phyloP scores from a whole-genome alignment of 2,329 filamentous ascomycete genomes.

The Helotiales sp. region DNA sequence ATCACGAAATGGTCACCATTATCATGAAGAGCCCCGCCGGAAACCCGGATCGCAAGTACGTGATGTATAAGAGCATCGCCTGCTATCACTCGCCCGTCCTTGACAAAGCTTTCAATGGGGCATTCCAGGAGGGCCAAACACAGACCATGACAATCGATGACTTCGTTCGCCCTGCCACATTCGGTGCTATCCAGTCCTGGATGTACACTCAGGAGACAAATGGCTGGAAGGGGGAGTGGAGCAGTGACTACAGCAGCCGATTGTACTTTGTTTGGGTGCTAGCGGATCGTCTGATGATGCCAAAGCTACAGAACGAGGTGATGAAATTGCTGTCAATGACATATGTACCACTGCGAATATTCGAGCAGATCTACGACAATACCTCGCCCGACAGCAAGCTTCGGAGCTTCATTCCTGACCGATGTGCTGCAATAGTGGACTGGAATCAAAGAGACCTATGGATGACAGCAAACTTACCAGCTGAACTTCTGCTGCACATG shows the following conservation, averaged over 20 bases:
- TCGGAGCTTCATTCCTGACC: neutral
- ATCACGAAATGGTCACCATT: conserved; percentile 1
- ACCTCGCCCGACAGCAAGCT: conserved; percentile 5
- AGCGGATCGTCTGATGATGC: conserved; percentile 8
- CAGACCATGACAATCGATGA: neutral
- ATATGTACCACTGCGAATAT: neutral
- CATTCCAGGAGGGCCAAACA: neutral
- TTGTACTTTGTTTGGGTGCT: neutral
- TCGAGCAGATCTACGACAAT: neutral
- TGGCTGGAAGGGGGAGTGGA: neutral
- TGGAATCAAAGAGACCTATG: neutral
- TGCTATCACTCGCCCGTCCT: conserved; percentile 1
- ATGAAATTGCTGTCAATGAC: neutral
- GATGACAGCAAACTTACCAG: neutral
- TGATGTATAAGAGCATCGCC: neutral
- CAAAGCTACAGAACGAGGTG: neutral
- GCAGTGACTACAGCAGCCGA: neutral
- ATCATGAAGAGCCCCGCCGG: neutral
- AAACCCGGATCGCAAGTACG: neutral
- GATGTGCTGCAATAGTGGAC: neutral
- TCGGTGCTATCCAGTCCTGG: conserved; percentile 8
- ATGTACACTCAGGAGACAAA: neutral
- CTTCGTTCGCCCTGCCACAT: neutral
- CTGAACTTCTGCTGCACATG: neutral
- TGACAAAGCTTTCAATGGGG: neutral